Evolutionary conservation across 495 filamentous ascomycete species (phyloP), one percentile per base, ranked within the genome.

Genomic region (Trichocladium antarcticum): DNA sequence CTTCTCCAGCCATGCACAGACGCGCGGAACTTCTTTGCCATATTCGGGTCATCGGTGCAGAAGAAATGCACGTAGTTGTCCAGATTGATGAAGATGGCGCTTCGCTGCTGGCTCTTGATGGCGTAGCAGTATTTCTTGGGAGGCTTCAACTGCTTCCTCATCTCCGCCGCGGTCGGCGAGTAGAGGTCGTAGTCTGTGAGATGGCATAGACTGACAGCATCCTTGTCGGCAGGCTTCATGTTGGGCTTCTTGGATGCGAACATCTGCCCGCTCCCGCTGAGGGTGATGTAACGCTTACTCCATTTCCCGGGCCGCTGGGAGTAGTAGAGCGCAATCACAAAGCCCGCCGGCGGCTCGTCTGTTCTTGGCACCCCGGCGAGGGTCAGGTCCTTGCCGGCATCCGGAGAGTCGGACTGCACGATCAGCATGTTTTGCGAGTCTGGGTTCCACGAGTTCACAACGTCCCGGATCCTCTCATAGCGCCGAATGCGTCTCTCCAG

Each of bases 121-220:
- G 87, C 89, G 58, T 83, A 89, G 63, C 87, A 95, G 46, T 81
- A 71, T 57, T 80, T 82, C 57, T 87, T 89, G 0, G 86, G 86
- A 1, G 84, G 82, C 53, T 78, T 84, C 47, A 89, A 67, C 47
- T 80, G 76, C 34, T 77, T 76, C 28, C 68, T 64, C 45, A 78
- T 67, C 31, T 84, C 77, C 12, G 76, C 74, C 34, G 79, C 72
- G 3, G 76, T 82, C 9, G 86, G 83, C 7, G 73, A 77, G 64
- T 95, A 95, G 35, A 95, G 84, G 56, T 98, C 92, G 57, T 90
- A 98, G 62, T 96, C 92, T 9, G 89, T 87, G 12, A 98, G 64
- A 63, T 94, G 86, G 60, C 93, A 96, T 27, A 92, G 70, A 51
- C 78, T 83, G 0, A 71, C 63, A 9, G 67, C 60, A 42, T 94